Evolutionary conservation across 305 asterid genomes (phyloP).

Genomic region (Solanum chacoense): DNA sequence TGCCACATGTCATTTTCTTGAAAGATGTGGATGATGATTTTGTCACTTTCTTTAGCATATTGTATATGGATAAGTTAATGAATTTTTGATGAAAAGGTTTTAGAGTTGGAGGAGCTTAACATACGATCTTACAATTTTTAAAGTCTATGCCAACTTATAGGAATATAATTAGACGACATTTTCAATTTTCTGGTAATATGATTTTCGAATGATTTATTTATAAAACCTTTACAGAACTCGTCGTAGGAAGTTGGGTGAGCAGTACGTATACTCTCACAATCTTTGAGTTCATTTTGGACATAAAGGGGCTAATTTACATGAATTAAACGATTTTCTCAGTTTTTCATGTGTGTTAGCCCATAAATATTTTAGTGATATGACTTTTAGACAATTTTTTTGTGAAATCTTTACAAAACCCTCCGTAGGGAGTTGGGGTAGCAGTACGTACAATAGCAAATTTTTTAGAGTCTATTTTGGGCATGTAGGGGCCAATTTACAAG

Average conservation of each 20-base stretch:
- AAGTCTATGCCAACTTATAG: not conserved
- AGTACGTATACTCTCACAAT: no score
- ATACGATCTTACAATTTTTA: not conserved
- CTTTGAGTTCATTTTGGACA: no score
- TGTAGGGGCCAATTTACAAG: not conserved
- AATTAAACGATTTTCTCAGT: no score
- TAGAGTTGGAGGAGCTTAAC: not conserved
- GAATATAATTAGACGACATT: not conserved
- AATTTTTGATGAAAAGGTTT: not conserved
- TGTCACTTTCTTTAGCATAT: not conserved
- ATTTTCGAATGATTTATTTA: fast-evolving
- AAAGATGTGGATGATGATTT: not conserved
- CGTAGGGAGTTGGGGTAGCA: no score
- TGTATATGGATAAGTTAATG: not conserved
- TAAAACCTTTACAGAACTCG: fast-evolving
- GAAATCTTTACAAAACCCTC: no score
- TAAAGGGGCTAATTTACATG: no score
- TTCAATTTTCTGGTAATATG: fast-evolving
- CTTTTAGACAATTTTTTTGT: no score
- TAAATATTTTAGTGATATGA: no score
- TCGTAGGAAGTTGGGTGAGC: no score
- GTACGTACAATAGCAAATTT: fast-evolving
- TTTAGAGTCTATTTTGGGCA: not conserved
- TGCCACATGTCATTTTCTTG: not conserved
- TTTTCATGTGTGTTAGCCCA: no score